Base-by-base conservation (phyloP, 208 protist species). In the Strigomonas culicis region DNA sequence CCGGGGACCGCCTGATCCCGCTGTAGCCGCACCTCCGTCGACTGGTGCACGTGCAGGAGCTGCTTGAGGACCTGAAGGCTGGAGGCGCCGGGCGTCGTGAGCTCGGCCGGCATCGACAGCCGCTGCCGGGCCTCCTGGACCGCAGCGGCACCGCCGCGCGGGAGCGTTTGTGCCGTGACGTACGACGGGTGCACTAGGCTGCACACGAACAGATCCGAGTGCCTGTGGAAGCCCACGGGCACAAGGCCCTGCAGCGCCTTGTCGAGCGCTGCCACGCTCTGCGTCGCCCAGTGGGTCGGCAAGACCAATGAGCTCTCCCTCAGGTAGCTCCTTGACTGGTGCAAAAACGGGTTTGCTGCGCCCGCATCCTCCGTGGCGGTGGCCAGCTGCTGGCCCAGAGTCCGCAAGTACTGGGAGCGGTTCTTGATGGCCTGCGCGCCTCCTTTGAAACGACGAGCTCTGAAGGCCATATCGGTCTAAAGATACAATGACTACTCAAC, bases 141-240 rank as follows among this genome's bases (percentile, higher is more conserved):
- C 6, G 32, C 32, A 10, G 3, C 10, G 3, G 10, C n/a, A 62
- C 55, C 32, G 58, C 59, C 17, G 28, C 31, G 30, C 1, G 24
- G 2, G 7, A 59, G 30, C 11, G 31, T 36, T 43, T 34, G 7
- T n/a, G 30, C 30, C 4, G 55, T 27, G 4, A 88, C 68, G 59
- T 82, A 92, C 39, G 77, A 87, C 6, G 89, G 89, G 47, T 95
- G 89, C 21, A 95, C 75, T 19, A 95, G 68, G 0, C 85, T 69
- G 65, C 83, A 87, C 25, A 88, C 63, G 72, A 93, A 90, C 43
- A 76, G 74, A 58, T 95, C 89, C 13, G 56, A 78, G 41, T 56
- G 25, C 0, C 41, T 41, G 22, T 86, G 21, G 21, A 63, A 50
- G 27, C 63, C 50, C 22, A 22, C 53, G 32, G 75, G 63, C 25